Base-by-base conservation (phyloP, 257 asterid species). In the Lavandula angustifolia region DNA sequence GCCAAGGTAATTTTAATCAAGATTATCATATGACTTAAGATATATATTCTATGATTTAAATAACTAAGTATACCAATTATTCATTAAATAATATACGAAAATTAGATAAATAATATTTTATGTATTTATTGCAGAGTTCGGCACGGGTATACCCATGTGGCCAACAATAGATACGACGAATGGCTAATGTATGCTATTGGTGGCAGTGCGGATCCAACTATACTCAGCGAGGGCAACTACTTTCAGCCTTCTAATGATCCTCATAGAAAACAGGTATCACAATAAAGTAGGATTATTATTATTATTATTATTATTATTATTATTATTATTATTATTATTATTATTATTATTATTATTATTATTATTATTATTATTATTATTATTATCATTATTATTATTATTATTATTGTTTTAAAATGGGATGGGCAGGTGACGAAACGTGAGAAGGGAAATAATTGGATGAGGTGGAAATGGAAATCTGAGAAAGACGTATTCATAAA, bases 101-200 rank as follows among this genome's bases (percentile, higher is more conserved):
- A n/a, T n/a, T n/a, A n/a, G n/a, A n/a, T n/a, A n/a, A n/a, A n/a
- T n/a, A n/a, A n/a, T n/a, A n/a, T n/a, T n/a, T n/a, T n/a, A n/a
- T n/a, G n/a, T n/a, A n/a, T 40, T 22, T 32, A 38, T 14, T 41
- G 22, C 75, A 88, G 96, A 86, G 87, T 84, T 41, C 77, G 96
- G 18, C 62, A 53, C 8, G 96, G 96, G 6, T 84, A 84, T 44
- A 87, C 90, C n/a, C 87, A 84, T 67, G 83, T 87, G 0, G 86
- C 79, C 29, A 87, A 87, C 76, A 84, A 87, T 60, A 70, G 71
- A 65, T 81, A 86, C 29, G 86, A 84, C 0, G 27, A 75, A 7
- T 86, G 91, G 87, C 49, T 73, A 4, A 75, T 76, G 81, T 84
- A 86, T 41, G 85, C 95, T 10, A 81, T 81, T 60, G 91, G 95